Conservation (phyloP, 1,139 yeast genomes). For the Suhomyces bribrorum region DNA sequence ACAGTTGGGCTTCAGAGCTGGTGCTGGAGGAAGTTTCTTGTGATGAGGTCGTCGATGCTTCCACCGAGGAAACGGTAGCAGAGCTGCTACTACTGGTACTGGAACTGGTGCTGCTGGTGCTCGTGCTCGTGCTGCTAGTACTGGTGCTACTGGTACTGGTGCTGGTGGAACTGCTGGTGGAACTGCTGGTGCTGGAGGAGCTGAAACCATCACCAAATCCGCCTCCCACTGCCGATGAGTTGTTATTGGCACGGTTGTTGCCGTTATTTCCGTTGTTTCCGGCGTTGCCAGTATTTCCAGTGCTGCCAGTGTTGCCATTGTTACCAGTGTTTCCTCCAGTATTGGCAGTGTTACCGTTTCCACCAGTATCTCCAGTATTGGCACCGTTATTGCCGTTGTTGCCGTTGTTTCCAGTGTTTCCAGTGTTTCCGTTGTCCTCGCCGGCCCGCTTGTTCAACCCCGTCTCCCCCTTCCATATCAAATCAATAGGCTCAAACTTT, state of each 20-base stretch:
- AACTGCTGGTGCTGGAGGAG: constrained; percentile 1
- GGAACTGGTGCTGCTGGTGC: constrained; percentile 6
- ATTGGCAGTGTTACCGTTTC: too few relatives aligned
- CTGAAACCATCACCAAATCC: not conserved
- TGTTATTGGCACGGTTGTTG: not conserved
- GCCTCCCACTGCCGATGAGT: not conserved
- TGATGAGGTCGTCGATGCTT: constrained; percentile 13
- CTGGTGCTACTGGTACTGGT: constrained; percentile 5
- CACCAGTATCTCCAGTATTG: not conserved
- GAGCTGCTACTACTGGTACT: constrained; percentile 1
- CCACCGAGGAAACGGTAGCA: constrained; percentile 6
- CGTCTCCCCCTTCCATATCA: too few relatives aligned
- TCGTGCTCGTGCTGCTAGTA: constrained; percentile 4
- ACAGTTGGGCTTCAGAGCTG: too few relatives aligned
- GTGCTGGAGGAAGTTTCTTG: not conserved
- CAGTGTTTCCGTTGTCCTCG: too few relatives aligned
- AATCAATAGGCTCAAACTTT: not conserved
- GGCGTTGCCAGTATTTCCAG: not conserved
- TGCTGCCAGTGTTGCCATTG: not conserved
- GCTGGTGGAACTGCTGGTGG: constrained; percentile 7
- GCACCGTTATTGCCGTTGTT: not conserved
- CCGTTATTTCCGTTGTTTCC: too few relatives aligned
- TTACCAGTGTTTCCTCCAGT: too few relatives aligned
- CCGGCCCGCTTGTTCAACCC: too few relatives aligned
- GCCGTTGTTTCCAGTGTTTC: too few relatives aligned